Base-by-base conservation (phyloP, 805 yeast species). In the Candida nemodendra region DNA sequence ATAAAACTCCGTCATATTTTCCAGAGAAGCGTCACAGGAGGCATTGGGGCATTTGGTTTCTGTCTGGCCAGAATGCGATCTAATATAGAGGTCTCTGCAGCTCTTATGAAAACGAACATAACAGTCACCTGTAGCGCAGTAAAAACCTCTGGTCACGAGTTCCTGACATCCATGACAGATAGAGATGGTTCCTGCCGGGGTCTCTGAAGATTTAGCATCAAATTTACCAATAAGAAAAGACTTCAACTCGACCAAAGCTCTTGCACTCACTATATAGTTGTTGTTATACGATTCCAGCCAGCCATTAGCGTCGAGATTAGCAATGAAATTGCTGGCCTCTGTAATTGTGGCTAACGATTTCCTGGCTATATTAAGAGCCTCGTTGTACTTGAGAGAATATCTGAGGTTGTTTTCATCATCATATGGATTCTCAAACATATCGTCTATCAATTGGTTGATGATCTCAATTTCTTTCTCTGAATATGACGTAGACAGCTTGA, bases 151-250 rank as follows among this genome's bases (percentile, higher is more conserved):
- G 0, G 84, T 79, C 3, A 76, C 72, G 5, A 79, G 58, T 21
- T 69, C 75, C 18, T 61, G 57, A 55, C 87, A 81, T 12, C 74
- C 78, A 19, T 45, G 36, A 48, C 88, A 81, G 17, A 53, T 14
- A 9, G 66, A 54, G 2, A 77, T 50, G 14, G 66, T 61, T 2
- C 77, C 79, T 1, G 51, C 49, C 9, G 58, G 51, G 2, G 39
- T 50, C 4, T 52, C 61, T 2, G 44, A 30, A 1, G 51, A 33
- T 34, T 38, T 54, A 0, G 51, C 36, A 0, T 76, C 79, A 45
- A 61, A 74, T 18, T 70, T 61, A 19, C 69, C 72, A 2, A 65
- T 45, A 28, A 79, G 50, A 45, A 65, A 71, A 27, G 56, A 57
- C 37, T 67, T 64, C 30, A 79, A 57, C 46, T 79, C 86, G 9